A percentile compares a stretch with the other conserved stretches of the same genome.
phyloP scores from a whole-genome alignment of 257 asterid species.

The Coffea canephora region DNA sequence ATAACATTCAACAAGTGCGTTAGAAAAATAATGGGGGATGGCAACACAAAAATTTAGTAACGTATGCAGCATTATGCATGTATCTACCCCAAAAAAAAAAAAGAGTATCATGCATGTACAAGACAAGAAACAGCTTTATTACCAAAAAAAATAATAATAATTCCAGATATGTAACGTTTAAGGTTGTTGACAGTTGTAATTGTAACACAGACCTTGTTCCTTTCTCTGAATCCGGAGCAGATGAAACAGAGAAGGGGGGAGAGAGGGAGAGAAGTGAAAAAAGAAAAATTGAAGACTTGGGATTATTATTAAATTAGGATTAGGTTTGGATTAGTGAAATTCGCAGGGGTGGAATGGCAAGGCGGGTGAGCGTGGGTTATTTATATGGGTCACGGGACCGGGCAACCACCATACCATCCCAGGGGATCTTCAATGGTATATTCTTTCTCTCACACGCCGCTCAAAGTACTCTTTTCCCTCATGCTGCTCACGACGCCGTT shows the following conservation, averaged over 20 bases:
- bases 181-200: not conserved
- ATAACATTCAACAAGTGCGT: not conserved
- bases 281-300: too few relatives aligned
- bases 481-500: not conserved
- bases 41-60: not conserved
- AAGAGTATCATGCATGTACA: not conserved
- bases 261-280: not conserved
- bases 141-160: not conserved
- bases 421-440: constrained; percentile 35
- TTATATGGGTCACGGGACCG: constrained; percentile 3
- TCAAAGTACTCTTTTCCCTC: constrained; percentile 1
- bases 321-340: too few relatives aligned
- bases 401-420: not conserved
- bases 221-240: not conserved
- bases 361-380: not conserved
- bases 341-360: not conserved
- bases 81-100: too few relatives aligned
- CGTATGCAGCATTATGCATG: not conserved
- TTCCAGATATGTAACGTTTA: not conserved
- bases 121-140: not conserved
- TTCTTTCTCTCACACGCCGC: constrained; percentile 24
- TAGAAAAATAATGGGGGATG: not conserved
- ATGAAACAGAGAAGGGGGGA: not conserved
- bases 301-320: not conserved
- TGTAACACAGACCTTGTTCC: constrained; percentile 4